These are phyloP conservation scores for Yamadazyma nakazawae DNA, from an alignment of 805 yeast species.

Conservation along the genomic window DNA sequence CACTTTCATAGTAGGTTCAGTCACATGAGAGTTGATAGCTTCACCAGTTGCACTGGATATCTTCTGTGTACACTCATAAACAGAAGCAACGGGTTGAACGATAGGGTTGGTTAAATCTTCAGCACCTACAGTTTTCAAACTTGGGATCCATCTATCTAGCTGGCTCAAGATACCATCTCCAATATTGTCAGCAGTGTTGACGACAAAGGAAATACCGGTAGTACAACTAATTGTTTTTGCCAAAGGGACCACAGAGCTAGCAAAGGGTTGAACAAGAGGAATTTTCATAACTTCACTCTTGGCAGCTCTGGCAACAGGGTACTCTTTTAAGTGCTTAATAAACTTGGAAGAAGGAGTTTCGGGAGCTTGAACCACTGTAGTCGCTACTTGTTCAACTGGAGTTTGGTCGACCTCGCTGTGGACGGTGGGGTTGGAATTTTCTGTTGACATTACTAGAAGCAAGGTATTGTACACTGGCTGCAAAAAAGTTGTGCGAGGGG, in stretches of 20 bases:
- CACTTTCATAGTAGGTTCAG: conserved; percentile 49
- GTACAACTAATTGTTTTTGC: conserved; percentile 3
- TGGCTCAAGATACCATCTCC: conserved; percentile 50
- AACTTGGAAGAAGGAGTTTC: conserved; percentile 4
- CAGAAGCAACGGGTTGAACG: conserved; percentile 50
- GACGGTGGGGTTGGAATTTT: not conserved
- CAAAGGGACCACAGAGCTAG: conserved; percentile 2
- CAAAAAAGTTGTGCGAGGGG: not conserved
- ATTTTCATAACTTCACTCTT: conserved; percentile 6
- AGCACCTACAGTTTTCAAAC: conserved; percentile 51
- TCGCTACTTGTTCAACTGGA: not conserved
- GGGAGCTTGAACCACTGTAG: not conserved
- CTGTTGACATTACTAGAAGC: not conserved
- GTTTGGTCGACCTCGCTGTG: not conserved
- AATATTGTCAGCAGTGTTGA: conserved; percentile 50
- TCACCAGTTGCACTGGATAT: conserved; percentile 10
- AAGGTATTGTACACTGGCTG: conserved; percentile 1
- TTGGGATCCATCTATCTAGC: conserved; percentile 60
- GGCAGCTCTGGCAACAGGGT: conserved; percentile 12
- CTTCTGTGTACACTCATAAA: conserved; percentile 13
- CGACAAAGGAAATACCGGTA: conserved; percentile 28
- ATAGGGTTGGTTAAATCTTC: conserved; percentile 46
- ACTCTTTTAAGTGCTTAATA: conserved; percentile 12
- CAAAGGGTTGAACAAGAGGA: conserved; percentile 4
- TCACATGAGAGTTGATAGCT: conserved; percentile 17